These are phyloP conservation scores for Cordyceps farinosa DNA, from an alignment of 2,329 filamentous ascomycete genomes.

Conservation along the genomic window DNA sequence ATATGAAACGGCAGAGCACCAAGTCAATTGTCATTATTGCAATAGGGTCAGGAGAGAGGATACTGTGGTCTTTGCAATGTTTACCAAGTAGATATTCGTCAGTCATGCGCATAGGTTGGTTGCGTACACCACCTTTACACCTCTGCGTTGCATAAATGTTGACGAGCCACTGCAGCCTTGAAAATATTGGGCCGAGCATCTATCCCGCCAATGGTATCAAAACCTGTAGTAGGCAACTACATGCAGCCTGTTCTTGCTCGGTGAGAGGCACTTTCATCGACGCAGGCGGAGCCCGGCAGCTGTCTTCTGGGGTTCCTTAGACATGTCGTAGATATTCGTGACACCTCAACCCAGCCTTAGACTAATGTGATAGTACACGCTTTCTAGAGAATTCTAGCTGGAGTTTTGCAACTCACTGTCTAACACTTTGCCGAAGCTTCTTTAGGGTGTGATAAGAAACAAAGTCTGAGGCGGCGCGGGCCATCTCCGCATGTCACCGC, in stretches of 20 bases:
- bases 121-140: too few species aligned
- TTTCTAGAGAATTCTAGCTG: neutral
- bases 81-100: too few species aligned
- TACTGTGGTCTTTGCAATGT: too few species aligned
- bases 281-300: neutral
- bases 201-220: neutral
- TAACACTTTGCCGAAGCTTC: neutral
- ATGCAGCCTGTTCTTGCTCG: neutral
- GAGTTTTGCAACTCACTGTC: neutral
- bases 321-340: slow-evolving; percentile 15
- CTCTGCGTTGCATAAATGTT: too few species aligned
- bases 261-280: neutral
- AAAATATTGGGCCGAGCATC: too few species aligned
- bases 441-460: neutral
- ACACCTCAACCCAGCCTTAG: neutral
- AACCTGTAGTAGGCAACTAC: too few species aligned
- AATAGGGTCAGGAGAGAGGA: too few species aligned
- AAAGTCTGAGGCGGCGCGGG: slow-evolving; percentile 11
- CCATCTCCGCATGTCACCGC: neutral
- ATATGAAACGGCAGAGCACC: neutral
- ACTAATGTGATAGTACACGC: neutral
- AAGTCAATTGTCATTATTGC: neutral
- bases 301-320: neutral
- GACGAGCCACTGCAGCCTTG: too few species aligned
- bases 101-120: too few species aligned